phyloP scores from a whole-genome alignment of 2,329 filamentous ascomycete genomes.

The Calonectria honghensis region DNA sequence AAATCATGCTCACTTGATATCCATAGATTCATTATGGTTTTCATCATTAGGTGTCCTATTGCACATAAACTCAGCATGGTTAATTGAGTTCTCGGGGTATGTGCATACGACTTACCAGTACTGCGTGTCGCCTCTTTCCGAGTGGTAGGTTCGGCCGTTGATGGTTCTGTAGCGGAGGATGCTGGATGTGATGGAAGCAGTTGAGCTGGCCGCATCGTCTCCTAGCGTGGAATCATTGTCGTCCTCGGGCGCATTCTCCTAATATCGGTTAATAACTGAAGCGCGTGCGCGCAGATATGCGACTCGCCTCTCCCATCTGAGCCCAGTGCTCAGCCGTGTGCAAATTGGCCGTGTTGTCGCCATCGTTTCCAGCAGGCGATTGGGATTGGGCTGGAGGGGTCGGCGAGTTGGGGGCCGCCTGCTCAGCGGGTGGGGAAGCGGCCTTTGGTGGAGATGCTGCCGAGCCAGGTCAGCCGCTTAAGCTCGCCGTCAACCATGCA shows the following conservation, averaged over 20 bases:
- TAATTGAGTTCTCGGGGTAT: background rate
- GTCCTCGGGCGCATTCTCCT: constrained; percentile 26
- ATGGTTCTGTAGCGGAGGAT: constrained; percentile 51
- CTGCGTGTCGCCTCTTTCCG: constrained; percentile 45
- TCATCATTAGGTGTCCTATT: constrained; percentile 48
- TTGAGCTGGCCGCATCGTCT: constrained; percentile 45
- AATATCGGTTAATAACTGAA: background rate
- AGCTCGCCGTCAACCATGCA: background rate
- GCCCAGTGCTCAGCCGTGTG: constrained; percentile 11
- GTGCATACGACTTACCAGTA: constrained; percentile 48
- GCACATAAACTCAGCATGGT: background rate
- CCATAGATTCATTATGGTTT: constrained; percentile 49
- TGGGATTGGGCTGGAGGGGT: background rate
- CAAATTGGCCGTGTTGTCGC: background rate
- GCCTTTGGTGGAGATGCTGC: constrained; percentile 3
- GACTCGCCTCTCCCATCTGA: constrained; percentile 9
- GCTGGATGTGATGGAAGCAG: constrained; percentile 49
- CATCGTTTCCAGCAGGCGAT: background rate
- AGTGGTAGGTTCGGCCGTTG: constrained; percentile 51
- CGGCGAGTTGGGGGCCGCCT: background rate
- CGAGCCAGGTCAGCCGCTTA: background rate
- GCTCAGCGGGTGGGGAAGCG: constrained; percentile 1
- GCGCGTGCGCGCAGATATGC: too few relatives aligned
- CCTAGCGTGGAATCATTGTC: constrained; percentile 46
- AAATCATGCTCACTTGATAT: constrained; percentile 43